These are phyloP conservation scores for Geotrichum restrictum DNA, from an alignment of 1,139 yeast genomes.

Conservation along the genomic window DNA sequence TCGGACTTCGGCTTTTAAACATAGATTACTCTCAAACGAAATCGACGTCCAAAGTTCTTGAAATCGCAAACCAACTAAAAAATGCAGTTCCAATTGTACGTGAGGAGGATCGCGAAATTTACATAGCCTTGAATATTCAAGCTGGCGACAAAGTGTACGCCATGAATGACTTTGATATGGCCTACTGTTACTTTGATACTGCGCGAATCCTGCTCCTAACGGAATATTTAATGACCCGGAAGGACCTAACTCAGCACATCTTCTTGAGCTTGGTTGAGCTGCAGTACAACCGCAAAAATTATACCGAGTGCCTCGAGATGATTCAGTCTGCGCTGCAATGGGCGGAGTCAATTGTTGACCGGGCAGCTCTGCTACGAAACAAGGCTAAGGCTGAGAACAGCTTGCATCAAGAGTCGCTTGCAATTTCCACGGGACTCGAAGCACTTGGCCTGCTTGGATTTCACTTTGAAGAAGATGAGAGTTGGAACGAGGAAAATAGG, in stretches of 20 bases:
- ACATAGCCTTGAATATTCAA: slow-evolving; percentile 29
- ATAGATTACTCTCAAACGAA: slow-evolving; percentile 25
- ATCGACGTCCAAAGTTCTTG: slow-evolving; percentile 29
- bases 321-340: slow-evolving; percentile 25
- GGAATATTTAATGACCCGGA: slow-evolving; percentile 20
- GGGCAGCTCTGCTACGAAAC: slow-evolving; percentile 34
- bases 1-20: slow-evolving; percentile 46
- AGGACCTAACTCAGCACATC: slow-evolving; percentile 27
- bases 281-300: slow-evolving; percentile 30
- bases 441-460: slow-evolving; percentile 29
- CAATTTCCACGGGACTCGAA: slow-evolving; percentile 32
- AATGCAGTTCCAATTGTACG: slow-evolving; percentile 31
- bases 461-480: slow-evolving; percentile 39
- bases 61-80: slow-evolving; percentile 33
- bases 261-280: slow-evolving; percentile 30
- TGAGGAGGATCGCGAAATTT: slow-evolving; percentile 28
- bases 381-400: slow-evolving; percentile 45
- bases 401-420: slow-evolving; percentile 39
- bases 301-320: slow-evolving; percentile 28
- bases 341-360: slow-evolving; percentile 26
- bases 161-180: slow-evolving; percentile 35
- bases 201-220: slow-evolving; percentile 28
- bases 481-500: slow-evolving; percentile 34
- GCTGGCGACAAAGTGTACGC: slow-evolving; percentile 33
- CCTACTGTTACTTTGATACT: slow-evolving; percentile 31